These are phyloP conservation scores for Phytophthora chlamydospora DNA, from an alignment of 352 stramenopile genomes.

Conservation along the genomic window DNA sequence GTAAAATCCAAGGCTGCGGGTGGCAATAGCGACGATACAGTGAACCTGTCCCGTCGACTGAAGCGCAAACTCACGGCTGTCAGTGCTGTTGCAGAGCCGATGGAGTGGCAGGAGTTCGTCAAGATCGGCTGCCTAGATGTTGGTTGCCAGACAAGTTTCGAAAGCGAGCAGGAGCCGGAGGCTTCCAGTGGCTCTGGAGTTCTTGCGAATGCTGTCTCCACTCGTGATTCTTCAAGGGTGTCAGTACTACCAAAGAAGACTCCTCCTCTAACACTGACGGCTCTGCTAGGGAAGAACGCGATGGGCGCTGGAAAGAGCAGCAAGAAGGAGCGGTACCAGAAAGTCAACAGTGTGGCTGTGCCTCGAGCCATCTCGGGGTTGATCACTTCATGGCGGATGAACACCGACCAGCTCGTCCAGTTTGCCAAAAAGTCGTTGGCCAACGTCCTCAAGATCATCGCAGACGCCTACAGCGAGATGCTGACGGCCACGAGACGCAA, in stretches of 20 bases:
- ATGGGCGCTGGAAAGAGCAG: constrained; percentile 14
- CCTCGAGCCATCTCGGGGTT: constrained; percentile 63
- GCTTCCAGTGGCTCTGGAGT: constrained; percentile 4
- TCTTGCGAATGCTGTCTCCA: neutral
- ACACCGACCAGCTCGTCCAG: constrained; percentile 77
- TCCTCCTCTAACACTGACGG: constrained; percentile 53
- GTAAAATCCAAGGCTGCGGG: neutral
- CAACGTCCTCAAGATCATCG: constrained; percentile 71
- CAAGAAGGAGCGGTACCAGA: constrained; percentile 76
- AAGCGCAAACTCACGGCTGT: constrained; percentile 63
- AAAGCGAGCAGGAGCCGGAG: constrained; percentile 20
- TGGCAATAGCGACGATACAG: neutral
- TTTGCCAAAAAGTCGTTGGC: constrained; percentile 79
- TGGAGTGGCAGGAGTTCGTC: constrained; percentile 70
- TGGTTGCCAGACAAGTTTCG: constrained; percentile 53
- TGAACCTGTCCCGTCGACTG: constrained; percentile 23
- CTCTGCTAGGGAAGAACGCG: constrained; percentile 47
- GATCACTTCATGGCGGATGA: constrained; percentile 86
- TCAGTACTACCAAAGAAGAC: constrained; percentile 28
- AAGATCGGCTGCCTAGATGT: constrained; percentile 54
- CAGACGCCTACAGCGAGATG: constrained; percentile 78
- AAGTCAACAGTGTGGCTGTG: constrained; percentile 73
- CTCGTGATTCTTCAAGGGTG: constrained; percentile 1
- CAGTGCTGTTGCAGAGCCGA: constrained; percentile 58
- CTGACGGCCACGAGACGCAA: constrained; percentile 65